Evolutionary conservation across 441 rosid genomes (phyloP).

Genomic region (Populus trichocarpa): DNA sequence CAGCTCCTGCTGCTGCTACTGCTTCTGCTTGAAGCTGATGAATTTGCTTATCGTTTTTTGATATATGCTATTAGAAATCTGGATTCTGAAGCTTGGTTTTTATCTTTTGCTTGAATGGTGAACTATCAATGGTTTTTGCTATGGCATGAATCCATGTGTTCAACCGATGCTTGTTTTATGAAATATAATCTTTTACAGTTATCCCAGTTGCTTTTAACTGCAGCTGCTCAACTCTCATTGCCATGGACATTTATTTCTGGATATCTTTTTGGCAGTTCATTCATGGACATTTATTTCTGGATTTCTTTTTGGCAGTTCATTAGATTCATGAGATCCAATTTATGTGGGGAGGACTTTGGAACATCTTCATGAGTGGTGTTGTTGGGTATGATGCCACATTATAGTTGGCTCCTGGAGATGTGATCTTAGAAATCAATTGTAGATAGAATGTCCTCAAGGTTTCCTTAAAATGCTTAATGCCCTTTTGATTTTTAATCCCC

Average conservation of each 20-base stretch:
- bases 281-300: background rate
- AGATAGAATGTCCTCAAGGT: background rate
- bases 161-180: background rate
- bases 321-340: background rate
- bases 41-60: background rate
- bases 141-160: background rate
- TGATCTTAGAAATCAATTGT: background rate
- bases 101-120: background rate
- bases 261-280: background rate
- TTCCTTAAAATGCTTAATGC: background rate
- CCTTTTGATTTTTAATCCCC: background rate
- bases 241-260: background rate
- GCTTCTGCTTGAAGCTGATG: slow-evolving; percentile 25
- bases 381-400: background rate
- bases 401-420: background rate
- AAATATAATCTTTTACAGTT: too few species aligned
- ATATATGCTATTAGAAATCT: background rate
- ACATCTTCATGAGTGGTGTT: background rate
- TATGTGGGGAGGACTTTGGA: background rate
- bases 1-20: slow-evolving; percentile 23
- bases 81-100: background rate
- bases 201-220: background rate
- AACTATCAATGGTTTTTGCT: background rate
- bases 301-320: background rate
- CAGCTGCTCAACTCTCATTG: background rate